Evolutionary conservation across 2,329 filamentous ascomycete species (phyloP), one percentile per base, ranked within the genome.

Genomic region (Diaporthe destruens): DNA sequence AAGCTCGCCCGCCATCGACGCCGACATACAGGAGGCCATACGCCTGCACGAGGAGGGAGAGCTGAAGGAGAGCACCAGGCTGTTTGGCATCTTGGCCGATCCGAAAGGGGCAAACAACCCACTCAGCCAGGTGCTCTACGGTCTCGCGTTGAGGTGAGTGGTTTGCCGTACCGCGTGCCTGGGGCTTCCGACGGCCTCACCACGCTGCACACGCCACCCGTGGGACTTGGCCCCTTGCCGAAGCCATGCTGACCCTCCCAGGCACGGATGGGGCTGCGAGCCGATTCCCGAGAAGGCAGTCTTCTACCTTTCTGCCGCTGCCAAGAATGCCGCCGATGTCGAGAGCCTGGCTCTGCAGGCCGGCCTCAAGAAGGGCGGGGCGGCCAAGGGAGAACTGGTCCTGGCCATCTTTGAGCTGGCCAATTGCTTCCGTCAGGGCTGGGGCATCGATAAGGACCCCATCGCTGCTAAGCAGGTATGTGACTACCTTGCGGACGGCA

Each of bases 321-420:
- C 96, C 6, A 93, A 94, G 56, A 98, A 98, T 83, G 94, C 95
- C 32, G 96, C 96, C 32, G 88, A 90, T 54, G 90, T 99, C 71
- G 96, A 99, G 85, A 89, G 93, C 69, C 86, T 95, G 78, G 96
- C 96, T 39, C 89, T 98, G 29, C 87, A 92, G 76, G 93, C 95
- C 11, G 96, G 96, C 20, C 90, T 97, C 82, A 96, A 94, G 83
- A 97, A 96, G 83, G 96, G 96, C 68, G 96, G 96, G 74, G 92
- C 94, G 18, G 96, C 96, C 56, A 99, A 98, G 84, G 96, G 96
- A 73, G 96, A 99, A 86, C 88, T 99, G 69, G 94, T 98, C 23
- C 90, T 99, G 74, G 96, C 96, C 74, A 98, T 99, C 76, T 98
- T 96, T 79, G 96, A 99, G 85, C 85, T 99, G 78, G 94, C 92